A percentile compares a stretch with the other conserved stretches of the same genome.
These are phyloP conservation scores for Apiospora hydei DNA, from an alignment of 2,329 filamentous ascomycete species.

Conservation along the genomic window DNA sequence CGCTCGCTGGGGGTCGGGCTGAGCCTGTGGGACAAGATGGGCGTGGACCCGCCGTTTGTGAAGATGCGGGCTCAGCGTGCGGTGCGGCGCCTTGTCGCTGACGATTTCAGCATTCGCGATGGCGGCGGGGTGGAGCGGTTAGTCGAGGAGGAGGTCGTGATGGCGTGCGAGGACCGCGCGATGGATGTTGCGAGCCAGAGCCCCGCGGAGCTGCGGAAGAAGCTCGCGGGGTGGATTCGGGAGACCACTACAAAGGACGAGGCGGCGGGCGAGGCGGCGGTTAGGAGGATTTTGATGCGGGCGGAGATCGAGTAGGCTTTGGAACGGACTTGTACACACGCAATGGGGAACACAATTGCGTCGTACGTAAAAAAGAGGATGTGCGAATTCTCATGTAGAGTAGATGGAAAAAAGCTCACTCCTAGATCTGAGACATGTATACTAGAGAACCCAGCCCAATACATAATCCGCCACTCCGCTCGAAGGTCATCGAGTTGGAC, in stretches of 20 bases:
- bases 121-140: slow-evolving; percentile 68
- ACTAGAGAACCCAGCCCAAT: neutral
- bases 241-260: slow-evolving; percentile 47
- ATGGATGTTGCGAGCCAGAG: slow-evolving; percentile 63
- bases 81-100: slow-evolving; percentile 70
- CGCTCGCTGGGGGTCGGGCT: slow-evolving; percentile 48
- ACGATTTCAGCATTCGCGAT: slow-evolving; percentile 72
- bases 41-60: slow-evolving; percentile 61
- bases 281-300: neutral
- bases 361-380: neutral
- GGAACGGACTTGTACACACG: neutral
- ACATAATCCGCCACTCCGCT: neutral
- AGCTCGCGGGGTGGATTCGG: slow-evolving; percentile 57
- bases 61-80: slow-evolving; percentile 57
- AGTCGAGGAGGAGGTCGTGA: slow-evolving; percentile 67
- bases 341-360: too few relatives aligned
- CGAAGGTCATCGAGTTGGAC: neutral
- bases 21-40: slow-evolving; percentile 57
- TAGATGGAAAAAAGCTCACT: neutral
- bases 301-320: neutral
- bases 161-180: slow-evolving; percentile 76
- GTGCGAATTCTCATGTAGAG: neutral
- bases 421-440: neutral
- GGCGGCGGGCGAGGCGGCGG: slow-evolving; percentile 41
- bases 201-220: slow-evolving; percentile 60